Evolutionary conservation across 2,329 filamentous ascomycete species (phyloP).

Genomic region (Fusarium sarcochroum): DNA sequence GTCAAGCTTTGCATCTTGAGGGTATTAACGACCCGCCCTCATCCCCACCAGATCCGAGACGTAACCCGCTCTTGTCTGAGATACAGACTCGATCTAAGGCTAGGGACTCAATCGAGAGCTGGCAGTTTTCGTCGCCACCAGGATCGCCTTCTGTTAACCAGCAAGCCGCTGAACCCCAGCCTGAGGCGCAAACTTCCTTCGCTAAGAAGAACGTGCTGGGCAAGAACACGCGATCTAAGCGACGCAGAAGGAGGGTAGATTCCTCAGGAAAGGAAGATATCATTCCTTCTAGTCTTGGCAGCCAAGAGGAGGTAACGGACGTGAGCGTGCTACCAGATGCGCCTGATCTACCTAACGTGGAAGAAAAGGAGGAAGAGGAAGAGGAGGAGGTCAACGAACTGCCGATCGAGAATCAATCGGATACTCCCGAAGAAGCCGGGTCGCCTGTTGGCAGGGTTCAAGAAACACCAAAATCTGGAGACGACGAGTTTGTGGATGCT

Average conservation of each 20-base stretch:
- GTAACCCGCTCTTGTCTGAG: constrained; percentile 66
- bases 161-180: constrained; percentile 37
- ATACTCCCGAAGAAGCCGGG: constrained; percentile 34
- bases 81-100: constrained; percentile 64
- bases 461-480: constrained; percentile 59
- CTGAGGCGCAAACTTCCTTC: constrained; percentile 22
- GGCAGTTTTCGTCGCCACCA: constrained; percentile 71
- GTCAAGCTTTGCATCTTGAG: constrained; percentile 64
- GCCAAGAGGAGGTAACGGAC: constrained; percentile 34
- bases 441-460: constrained; percentile 42
- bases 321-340: constrained; percentile 13
- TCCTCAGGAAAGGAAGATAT: constrained; percentile 38
- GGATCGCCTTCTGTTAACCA: constrained; percentile 62
- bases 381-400: background rate
- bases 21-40: constrained; percentile 69
- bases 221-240: constrained; percentile 29
- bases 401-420: constrained; percentile 10
- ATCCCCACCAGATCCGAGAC: constrained; percentile 69
- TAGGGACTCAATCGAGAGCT: constrained; percentile 56
- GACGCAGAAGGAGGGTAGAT: constrained; percentile 35
- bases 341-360: constrained; percentile 1
- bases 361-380: constrained; percentile 16
- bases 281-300: constrained; percentile 51
- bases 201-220: constrained; percentile 2
- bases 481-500: constrained; percentile 66